Conservation (phyloP, 2,329 filamentous ascomycete species). For the Ophiostoma piceae region DNA sequence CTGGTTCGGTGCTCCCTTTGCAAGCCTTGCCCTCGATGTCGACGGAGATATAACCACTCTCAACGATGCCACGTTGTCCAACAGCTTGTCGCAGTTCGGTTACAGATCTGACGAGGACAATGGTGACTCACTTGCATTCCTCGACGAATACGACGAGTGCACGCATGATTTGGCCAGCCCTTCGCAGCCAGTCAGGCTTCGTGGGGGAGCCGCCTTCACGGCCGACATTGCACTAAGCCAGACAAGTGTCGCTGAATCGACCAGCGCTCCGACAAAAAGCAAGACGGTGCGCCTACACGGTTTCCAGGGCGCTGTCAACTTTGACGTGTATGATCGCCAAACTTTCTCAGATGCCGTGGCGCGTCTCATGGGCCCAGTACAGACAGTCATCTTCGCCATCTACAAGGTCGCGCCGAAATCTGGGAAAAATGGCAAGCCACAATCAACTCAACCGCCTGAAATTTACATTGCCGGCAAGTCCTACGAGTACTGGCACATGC, state of each 20-base stretch:
- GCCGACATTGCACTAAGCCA: background rate
- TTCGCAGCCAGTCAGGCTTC: background rate
- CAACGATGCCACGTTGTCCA: background rate
- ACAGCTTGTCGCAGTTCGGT: background rate
- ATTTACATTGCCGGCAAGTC: background rate
- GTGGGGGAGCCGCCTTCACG: background rate
- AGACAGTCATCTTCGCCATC: conserved; percentile 3
- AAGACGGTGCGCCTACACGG: conserved; percentile 18
- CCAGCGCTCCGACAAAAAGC: background rate
- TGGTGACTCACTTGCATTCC: background rate
- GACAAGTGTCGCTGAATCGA: background rate
- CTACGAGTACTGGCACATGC: background rate
- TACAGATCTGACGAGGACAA: background rate
- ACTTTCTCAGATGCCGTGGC: conserved; percentile 23
- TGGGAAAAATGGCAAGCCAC: background rate
- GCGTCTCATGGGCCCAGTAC: conserved; percentile 19
- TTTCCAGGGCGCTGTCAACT: conserved; percentile 24
- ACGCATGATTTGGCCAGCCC: background rate
- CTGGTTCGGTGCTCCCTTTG: conserved; percentile 5
- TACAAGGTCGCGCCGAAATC: background rate
- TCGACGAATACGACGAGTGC: background rate
- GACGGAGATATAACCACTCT: background rate
- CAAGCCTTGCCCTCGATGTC: background rate
- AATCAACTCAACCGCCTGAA: background rate
- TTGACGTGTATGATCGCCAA: conserved; percentile 16